Percentiles rank a stretch among this genome's conserved stretches.
Evolutionary conservation across 2,329 filamentous ascomycete genomes (phyloP).

Genomic region (Phoma sp.): DNA sequence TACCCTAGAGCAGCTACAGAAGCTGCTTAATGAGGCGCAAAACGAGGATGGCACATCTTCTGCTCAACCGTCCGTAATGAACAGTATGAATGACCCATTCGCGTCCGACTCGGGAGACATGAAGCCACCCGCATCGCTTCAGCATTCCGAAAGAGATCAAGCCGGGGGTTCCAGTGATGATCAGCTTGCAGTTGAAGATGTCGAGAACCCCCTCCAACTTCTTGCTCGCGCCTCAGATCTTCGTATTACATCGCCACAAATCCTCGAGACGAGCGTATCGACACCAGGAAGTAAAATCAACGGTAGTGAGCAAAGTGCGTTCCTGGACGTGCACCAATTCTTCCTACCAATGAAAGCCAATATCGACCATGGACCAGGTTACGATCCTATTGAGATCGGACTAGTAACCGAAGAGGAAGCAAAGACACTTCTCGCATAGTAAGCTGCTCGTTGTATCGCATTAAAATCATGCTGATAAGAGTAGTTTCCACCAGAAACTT

Average conservation of each 20-base stretch:
- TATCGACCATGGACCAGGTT: conserved; percentile 68
- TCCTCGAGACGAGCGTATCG: conserved; percentile 31
- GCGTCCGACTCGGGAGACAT: conserved; percentile 6
- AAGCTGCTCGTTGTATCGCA: conserved; percentile 38
- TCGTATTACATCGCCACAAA: conserved; percentile 57
- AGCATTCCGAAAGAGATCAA: conserved; percentile 33
- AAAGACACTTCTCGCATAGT: conserved; percentile 70
- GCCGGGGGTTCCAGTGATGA: conserved; percentile 45
- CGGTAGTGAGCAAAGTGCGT: conserved; percentile 48
- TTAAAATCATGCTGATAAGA: not conserved
- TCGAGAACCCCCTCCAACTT: conserved; percentile 76
- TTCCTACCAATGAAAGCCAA: conserved; percentile 71
- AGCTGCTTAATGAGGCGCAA: conserved; percentile 59
- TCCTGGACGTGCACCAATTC: conserved; percentile 66
- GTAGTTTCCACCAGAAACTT: conserved; percentile 72
- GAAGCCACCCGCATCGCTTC: conserved; percentile 21
- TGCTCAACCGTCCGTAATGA: not conserved
- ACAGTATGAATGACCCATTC: conserved; percentile 13
- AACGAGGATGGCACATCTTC: conserved; percentile 25
- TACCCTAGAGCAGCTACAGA: conserved; percentile 53
- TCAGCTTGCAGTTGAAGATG: conserved; percentile 67
- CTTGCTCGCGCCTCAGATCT: conserved; percentile 76
- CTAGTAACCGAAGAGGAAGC: conserved; percentile 72
- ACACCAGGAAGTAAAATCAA: conserved; percentile 39
- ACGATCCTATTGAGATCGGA: conserved; percentile 74